Conservation (phyloP, 352 stramenopile genomes). For the Achlya hypogyna region DNA sequence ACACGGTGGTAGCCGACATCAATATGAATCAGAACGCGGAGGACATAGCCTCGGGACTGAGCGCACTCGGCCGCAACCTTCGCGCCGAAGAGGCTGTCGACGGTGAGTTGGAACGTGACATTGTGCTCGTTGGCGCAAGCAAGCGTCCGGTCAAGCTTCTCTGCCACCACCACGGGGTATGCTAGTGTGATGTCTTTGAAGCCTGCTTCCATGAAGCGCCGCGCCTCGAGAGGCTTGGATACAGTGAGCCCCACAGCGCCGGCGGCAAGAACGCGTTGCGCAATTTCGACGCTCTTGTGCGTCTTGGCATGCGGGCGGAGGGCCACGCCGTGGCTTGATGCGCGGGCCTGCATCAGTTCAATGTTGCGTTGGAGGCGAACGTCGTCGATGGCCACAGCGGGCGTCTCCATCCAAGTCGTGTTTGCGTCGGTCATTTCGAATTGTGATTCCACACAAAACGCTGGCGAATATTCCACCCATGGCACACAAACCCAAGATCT, state of each 20-base stretch:
- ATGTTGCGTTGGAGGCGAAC: constrained; percentile 49
- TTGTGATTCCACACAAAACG: no score
- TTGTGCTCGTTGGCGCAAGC: constrained; percentile 33
- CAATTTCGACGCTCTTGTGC: constrained; percentile 69
- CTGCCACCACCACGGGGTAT: constrained; percentile 54
- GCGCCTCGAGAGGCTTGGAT: constrained; percentile 57
- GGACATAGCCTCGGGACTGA: constrained; percentile 28
- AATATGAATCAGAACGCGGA: constrained; percentile 61
- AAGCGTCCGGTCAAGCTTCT: constrained; percentile 48
- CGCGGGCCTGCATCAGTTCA: constrained; percentile 52
- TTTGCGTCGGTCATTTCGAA: neutral
- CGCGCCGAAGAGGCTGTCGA: constrained; percentile 48
- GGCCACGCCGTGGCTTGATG: constrained; percentile 33
- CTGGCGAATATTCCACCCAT: no score
- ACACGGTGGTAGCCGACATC: constrained; percentile 71
- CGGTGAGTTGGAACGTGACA: constrained; percentile 47
- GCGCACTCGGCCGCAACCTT: constrained; percentile 43
- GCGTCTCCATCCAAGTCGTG: constrained; percentile 45
- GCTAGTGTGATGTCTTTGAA: constrained; percentile 53
- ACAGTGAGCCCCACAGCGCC: constrained; percentile 53
- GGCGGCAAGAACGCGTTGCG: constrained; percentile 37
- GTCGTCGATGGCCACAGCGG: constrained; percentile 56
- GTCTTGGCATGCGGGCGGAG: constrained; percentile 66
- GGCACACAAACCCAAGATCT: no score
- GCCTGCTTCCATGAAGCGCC: constrained; percentile 43